Evolutionary conservation across 2,329 filamentous ascomycete species (phyloP).

Genomic region (Sporothrix inflata): DNA sequence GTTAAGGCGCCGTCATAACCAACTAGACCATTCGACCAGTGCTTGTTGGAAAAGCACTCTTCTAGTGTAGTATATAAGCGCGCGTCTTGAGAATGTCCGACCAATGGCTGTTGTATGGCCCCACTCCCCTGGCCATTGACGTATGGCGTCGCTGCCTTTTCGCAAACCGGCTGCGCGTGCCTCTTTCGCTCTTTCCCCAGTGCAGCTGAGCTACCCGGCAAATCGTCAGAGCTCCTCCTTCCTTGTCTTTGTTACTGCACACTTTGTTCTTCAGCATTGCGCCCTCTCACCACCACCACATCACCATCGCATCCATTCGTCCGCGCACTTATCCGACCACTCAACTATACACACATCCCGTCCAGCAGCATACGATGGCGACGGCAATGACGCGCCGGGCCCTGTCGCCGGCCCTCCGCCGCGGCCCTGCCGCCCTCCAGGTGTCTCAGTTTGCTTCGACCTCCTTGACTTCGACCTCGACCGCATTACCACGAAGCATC

Average conservation of each 20-base stretch:
- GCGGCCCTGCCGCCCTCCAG: slow-evolving; percentile 24
- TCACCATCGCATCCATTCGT: background rate
- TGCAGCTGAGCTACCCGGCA: background rate
- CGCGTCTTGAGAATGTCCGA: background rate
- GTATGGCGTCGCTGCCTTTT: slow-evolving; percentile 31
- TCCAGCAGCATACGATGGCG: slow-evolving; percentile 34
- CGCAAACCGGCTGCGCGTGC: background rate
- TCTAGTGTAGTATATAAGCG: background rate
- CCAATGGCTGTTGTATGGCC: background rate
- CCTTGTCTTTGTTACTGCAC: background rate
- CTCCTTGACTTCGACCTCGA: background rate
- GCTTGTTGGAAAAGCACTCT: background rate
- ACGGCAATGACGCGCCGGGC: slow-evolving; percentile 37
- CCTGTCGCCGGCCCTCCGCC: slow-evolving; percentile 35
- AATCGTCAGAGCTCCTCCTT: slow-evolving; percentile 8
- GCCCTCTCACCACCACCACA: background rate
- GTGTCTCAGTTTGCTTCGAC: background rate
- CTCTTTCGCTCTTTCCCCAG: slow-evolving; percentile 16
- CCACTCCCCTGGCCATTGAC: slow-evolving; percentile 18
- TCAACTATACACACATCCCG: background rate
- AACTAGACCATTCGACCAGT: slow-evolving; percentile 31
- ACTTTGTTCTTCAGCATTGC: background rate
- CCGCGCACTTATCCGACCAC: background rate
- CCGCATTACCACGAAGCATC: slow-evolving; percentile 2
- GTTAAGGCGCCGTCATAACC: slow-evolving; percentile 33